Evolutionary conservation across 495 filamentous ascomycete genomes (phyloP).

Genomic region (Penicillium ochrochloron): DNA sequence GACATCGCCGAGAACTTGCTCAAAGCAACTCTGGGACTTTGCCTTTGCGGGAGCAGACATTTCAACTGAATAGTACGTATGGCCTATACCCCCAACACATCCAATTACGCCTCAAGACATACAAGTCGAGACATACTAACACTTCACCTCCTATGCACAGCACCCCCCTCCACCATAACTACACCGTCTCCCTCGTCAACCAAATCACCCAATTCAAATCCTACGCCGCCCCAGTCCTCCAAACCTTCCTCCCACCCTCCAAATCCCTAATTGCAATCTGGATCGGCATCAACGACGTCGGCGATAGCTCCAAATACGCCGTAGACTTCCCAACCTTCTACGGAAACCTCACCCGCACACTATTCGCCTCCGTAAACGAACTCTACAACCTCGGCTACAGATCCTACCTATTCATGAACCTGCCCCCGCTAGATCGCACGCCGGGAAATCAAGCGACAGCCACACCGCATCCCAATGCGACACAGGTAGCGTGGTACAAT

Average conservation of each 20-base stretch:
- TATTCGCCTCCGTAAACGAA: slow-evolving; percentile 44
- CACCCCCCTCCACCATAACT: slow-evolving; percentile 54
- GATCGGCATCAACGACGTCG: slow-evolving; percentile 53
- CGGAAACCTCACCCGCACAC: slow-evolving; percentile 37
- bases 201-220: slow-evolving; percentile 43
- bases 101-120: background rate
- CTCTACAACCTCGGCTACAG: slow-evolving; percentile 50
- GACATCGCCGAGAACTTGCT: slow-evolving; percentile 43
- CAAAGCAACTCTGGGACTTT: slow-evolving; percentile 58
- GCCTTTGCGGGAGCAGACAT: slow-evolving; percentile 59
- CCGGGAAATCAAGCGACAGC: slow-evolving; percentile 40
- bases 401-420: slow-evolving; percentile 55
- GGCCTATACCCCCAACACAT: background rate
- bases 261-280: slow-evolving; percentile 47
- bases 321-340: slow-evolving; percentile 47
- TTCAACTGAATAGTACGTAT: slow-evolving; percentile 40
- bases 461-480: slow-evolving; percentile 49
- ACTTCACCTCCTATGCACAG: slow-evolving; percentile 14
- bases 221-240: slow-evolving; percentile 39
- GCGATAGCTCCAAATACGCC: slow-evolving; percentile 43
- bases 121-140: background rate
- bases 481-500: slow-evolving; percentile 50
- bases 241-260: slow-evolving; percentile 23
- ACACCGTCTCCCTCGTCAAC: slow-evolving; percentile 49
- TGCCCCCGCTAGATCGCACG: slow-evolving; percentile 54